A percentile compares a stretch with the other conserved stretches of the same genome.
Evolutionary conservation across 2,329 filamentous ascomycete genomes (phyloP).

Genomic region (Cordyceps farinosa): DNA sequence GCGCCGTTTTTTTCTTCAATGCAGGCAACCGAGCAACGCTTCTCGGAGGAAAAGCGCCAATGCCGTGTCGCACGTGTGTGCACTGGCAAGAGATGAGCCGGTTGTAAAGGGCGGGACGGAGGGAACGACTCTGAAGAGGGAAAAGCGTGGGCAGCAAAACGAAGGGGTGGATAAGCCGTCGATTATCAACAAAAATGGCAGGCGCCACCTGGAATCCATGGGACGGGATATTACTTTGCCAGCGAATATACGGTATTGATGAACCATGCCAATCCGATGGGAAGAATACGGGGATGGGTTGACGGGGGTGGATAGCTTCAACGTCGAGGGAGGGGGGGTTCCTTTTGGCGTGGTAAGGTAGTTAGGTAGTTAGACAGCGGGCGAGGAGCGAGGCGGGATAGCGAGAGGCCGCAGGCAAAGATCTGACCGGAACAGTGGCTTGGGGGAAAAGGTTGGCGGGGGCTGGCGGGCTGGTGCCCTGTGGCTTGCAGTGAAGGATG

Average conservation of each 20-base stretch:
- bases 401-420: slow-evolving; percentile 3
- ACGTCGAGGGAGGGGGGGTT: neutral
- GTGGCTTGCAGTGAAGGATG: slow-evolving; percentile 9
- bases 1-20: neutral
- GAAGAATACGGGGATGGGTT: neutral
- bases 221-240: neutral
- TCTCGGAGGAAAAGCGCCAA: neutral
- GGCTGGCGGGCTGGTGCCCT: neutral
- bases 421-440: neutral
- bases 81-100: neutral
- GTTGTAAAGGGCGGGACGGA: neutral
- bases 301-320: neutral
- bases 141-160: neutral
- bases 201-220: neutral
- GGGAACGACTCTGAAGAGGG: too few relatives aligned
- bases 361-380: neutral
- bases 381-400: neutral
- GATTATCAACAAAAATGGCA: neutral
- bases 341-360: neutral
- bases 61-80: neutral
- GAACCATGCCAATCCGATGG: neutral
- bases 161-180: neutral
- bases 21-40: neutral
- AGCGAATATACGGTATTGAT: neutral
- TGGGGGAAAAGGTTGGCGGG: neutral